These are phyloP conservation scores for Salvia splendens DNA, from an alignment of 257 asterid species.

Conservation along the genomic window DNA sequence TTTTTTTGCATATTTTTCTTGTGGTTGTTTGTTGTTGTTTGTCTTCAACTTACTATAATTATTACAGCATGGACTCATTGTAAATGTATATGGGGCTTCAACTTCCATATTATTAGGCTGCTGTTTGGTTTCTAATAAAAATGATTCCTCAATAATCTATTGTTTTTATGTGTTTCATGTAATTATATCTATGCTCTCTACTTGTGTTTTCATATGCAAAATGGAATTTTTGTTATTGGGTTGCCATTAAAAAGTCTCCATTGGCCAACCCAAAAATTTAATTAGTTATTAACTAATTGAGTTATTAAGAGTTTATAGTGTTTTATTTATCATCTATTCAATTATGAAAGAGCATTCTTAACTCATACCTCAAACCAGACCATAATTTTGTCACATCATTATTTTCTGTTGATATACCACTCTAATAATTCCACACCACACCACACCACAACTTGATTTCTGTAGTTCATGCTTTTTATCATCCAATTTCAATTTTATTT, in stretches of 20 bases:
- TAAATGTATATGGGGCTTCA: constrained; percentile 44
- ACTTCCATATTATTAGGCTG: constrained; percentile 37
- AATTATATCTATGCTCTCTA: not conserved
- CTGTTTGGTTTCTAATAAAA: constrained; percentile 29
- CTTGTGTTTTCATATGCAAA: not conserved
- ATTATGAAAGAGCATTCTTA: too few species aligned
- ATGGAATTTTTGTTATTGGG: too few species aligned
- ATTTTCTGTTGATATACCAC: too few species aligned
- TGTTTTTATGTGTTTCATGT: not conserved
- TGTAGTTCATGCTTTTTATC: too few species aligned
- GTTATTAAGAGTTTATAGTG: not conserved
- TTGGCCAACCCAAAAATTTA: not conserved
- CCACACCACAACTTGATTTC: too few species aligned
- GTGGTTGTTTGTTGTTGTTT: not conserved
- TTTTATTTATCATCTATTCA: not conserved
- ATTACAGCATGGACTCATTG: constrained; percentile 34
- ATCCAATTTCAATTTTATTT: too few species aligned
- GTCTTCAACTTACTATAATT: constrained; percentile 29
- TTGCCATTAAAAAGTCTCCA: not conserved
- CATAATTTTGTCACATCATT: too few species aligned
- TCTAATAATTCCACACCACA: too few species aligned
- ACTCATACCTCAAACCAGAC: too few species aligned
- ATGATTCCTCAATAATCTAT: constrained; percentile 35
- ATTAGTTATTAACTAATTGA: not conserved
- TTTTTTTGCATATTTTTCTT: constrained; percentile 13